Conservation (phyloP, 345 rosid genomes). For the Sisymbrium irio region DNA sequence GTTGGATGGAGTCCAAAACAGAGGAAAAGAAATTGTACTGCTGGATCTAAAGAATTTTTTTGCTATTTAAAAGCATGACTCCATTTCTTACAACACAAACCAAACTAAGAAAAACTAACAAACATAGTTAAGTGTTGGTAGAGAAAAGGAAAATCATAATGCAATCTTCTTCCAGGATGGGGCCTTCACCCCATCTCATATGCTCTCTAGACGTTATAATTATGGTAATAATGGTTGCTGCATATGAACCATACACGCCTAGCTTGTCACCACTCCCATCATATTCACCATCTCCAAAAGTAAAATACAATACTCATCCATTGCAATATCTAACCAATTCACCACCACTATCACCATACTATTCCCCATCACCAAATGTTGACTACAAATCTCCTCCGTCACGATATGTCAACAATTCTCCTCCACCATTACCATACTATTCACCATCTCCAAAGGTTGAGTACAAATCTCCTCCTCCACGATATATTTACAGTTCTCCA, state of each 20-base stretch:
- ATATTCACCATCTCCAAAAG: neutral
- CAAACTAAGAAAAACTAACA: slow-evolving; percentile 1
- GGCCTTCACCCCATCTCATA: slow-evolving; percentile 22
- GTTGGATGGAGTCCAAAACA: neutral
- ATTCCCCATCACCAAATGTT: neutral
- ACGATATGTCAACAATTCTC: neutral
- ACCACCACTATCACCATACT: too few relatives aligned
- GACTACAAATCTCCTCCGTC: neutral
- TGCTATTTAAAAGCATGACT: slow-evolving; percentile 12
- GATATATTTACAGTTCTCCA: neutral
- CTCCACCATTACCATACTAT: neutral
- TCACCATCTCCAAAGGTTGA: neutral
- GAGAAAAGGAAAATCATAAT: neutral
- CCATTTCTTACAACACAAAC: neutral
- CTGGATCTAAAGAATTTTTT: neutral
- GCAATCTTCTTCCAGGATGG: slow-evolving; percentile 16
- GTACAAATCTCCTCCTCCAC: neutral
- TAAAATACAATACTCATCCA: neutral
- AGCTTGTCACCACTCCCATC: neutral
- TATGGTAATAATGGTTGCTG: slow-evolving; percentile 19
- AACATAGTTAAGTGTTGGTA: slow-evolving; percentile 4
- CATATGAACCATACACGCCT: neutral
- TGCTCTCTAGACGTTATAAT: slow-evolving; percentile 15
- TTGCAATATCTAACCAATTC: neutral
- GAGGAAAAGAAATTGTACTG: neutral